These are phyloP conservation scores for Huntiella abstrusa DNA, from an alignment of 2,329 filamentous ascomycete species.

Conservation along the genomic window DNA sequence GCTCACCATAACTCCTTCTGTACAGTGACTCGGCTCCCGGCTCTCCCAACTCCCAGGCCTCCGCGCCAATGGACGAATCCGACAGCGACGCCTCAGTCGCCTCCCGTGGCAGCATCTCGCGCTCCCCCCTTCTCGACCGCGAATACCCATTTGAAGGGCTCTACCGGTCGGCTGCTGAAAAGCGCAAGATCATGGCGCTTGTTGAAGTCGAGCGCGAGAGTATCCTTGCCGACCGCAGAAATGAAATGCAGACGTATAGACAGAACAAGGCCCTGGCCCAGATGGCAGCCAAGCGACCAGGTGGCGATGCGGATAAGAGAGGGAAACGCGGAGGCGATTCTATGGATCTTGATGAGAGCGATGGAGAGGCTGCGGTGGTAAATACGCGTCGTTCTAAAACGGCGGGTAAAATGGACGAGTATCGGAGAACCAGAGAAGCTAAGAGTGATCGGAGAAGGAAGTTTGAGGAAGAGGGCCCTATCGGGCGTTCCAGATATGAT, in stretches of 20 bases:
- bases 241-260: conserved; percentile 61
- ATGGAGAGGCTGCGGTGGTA: conserved; percentile 33
- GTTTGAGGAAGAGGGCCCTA: conserved; percentile 35
- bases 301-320: conserved; percentile 41
- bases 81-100: conserved; percentile 40
- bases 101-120: conserved; percentile 27
- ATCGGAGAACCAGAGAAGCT: conserved; percentile 42
- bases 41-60: conserved; percentile 59
- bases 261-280: conserved; percentile 70
- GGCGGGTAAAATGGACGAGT: conserved; percentile 28
- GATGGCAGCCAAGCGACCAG: conserved; percentile 50
- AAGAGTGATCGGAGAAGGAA: conserved; percentile 46
- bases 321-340: conserved; percentile 63
- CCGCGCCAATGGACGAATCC: conserved; percentile 78
- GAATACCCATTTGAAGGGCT: conserved; percentile 78
- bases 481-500: conserved; percentile 31
- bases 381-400: conserved; percentile 20
- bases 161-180: conserved; percentile 55
- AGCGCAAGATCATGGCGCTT: conserved; percentile 62
- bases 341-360: conserved; percentile 58
- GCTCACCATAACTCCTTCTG: not conserved
- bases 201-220: conserved; percentile 83
- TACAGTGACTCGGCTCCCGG: conserved; percentile 47
- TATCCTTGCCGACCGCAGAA: conserved; percentile 70
- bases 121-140: conserved; percentile 26